A percentile compares a stretch with the other conserved stretches of the same genome.
These are phyloP conservation scores for Anaeromyces robustus DNA, from an alignment of 192 early-diverging fungal genomes.

Conservation along the genomic window DNA sequence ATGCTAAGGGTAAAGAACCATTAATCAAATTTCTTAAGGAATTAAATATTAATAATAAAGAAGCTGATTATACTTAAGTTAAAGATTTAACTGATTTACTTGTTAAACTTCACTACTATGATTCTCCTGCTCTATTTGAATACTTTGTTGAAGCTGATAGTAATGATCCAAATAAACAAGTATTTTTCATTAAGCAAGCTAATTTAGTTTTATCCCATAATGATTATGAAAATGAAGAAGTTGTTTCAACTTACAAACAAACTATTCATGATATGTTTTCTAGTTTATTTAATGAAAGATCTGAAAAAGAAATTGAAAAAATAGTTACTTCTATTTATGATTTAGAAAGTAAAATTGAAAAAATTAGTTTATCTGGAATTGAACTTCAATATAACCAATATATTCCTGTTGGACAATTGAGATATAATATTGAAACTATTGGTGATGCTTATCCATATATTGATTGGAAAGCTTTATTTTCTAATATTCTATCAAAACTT, in stretches of 20 bases:
- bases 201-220: constrained; percentile 42
- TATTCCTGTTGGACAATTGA: no score
- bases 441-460: neutral
- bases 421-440: no score
- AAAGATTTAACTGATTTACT: neutral
- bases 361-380: neutral
- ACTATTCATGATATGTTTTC: neutral
- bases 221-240: constrained; percentile 33
- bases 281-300: neutral
- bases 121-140: constrained; percentile 15
- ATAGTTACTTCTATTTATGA: neutral
- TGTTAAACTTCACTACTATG: neutral
- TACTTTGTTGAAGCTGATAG: constrained; percentile 30
- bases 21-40: neutral
- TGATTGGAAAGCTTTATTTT: neutral
- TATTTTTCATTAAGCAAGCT: constrained; percentile 23
- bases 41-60: neutral
- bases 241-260: constrained; percentile 19
- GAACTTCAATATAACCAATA: no score
- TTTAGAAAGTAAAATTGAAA: neutral
- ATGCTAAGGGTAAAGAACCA: neutral
- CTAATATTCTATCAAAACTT: neutral
- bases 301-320: neutral
- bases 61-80: neutral
- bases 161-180: constrained; percentile 34